phyloP scores from a whole-genome alignment of 495 filamentous ascomycete genomes.

The Bacidia gigantensis region DNA sequence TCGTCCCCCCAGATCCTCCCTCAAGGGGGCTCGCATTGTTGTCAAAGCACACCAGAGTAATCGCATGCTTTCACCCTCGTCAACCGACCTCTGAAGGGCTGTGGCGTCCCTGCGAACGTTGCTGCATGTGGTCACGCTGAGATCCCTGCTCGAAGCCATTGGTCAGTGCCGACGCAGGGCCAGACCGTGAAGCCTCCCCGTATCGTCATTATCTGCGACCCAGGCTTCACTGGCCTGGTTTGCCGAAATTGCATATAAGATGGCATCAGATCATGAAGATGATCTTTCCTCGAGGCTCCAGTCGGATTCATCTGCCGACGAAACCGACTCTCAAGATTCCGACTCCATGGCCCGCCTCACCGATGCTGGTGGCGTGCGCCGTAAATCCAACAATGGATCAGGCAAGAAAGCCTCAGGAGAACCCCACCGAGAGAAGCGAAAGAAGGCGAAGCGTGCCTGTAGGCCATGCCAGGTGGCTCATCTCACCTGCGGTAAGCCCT shows the following conservation, averaged over 20 bases:
- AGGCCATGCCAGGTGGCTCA: constrained; percentile 95
- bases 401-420: constrained; percentile 56
- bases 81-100: background rate
- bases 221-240: background rate
- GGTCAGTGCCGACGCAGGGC: constrained; percentile 3
- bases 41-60: background rate
- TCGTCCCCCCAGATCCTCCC: background rate
- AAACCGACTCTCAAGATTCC: constrained; percentile 34
- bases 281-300: constrained; percentile 27
- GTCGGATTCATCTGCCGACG: constrained; percentile 30
- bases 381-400: constrained; percentile 31
- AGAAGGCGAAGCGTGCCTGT: constrained; percentile 91
- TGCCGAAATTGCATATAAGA: constrained; percentile 23
- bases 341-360: constrained; percentile 37
- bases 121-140: constrained; percentile 6
- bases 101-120: constrained; percentile 4
- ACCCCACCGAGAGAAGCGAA: constrained; percentile 71
- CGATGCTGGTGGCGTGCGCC: constrained; percentile 39
- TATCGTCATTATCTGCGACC: background rate
- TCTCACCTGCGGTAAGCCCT: constrained; percentile 83
- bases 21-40: background rate
- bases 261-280: constrained; percentile 40
- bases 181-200: background rate
- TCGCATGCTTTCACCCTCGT: constrained; percentile 4
- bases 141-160: constrained; percentile 3